phyloP scores from a whole-genome alignment of 805 yeast species.

The Pichia nakasei region DNA sequence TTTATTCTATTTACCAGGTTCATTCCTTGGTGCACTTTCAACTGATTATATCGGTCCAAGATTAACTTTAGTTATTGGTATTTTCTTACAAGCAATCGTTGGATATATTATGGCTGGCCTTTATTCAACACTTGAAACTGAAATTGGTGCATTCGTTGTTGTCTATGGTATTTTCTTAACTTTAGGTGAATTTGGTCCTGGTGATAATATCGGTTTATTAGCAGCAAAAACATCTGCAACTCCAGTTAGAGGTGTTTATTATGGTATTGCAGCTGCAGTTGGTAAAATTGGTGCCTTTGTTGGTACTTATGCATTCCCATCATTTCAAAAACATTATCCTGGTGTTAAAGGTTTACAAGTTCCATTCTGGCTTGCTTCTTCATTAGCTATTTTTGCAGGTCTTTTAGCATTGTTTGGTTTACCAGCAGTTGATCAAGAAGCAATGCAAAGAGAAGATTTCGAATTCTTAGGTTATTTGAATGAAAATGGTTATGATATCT shows the following conservation, averaged over 20 bases:
- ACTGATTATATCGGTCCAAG: slow-evolving; percentile 94
- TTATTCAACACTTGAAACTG: slow-evolving; percentile 43
- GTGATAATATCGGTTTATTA: slow-evolving; percentile 82
- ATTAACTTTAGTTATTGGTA: slow-evolving; percentile 62
- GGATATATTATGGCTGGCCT: slow-evolving; percentile 81
- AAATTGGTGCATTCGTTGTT: slow-evolving; percentile 73
- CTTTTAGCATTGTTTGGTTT: slow-evolving; percentile 57
- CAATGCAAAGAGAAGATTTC: slow-evolving; percentile 70
- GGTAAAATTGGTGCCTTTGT: slow-evolving; percentile 92
- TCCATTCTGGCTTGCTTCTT: slow-evolving; percentile 76
- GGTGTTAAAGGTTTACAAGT: slow-evolving; percentile 60
- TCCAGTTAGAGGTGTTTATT: slow-evolving; percentile 83
- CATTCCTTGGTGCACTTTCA: slow-evolving; percentile 73
- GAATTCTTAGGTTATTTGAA: slow-evolving; percentile 59
- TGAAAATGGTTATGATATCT: slow-evolving; percentile 61
- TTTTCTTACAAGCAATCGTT: slow-evolving; percentile 60
- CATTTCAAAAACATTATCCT: slow-evolving; percentile 52
- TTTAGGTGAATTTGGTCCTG: slow-evolving; percentile 91
- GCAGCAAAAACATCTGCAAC: slow-evolving; percentile 84
- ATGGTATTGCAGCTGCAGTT: slow-evolving; percentile 83
- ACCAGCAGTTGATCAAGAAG: slow-evolving; percentile 79
- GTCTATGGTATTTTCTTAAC: slow-evolving; percentile 83
- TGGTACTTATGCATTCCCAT: slow-evolving; percentile 85
- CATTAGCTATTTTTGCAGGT: slow-evolving; percentile 68
- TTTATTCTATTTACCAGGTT: slow-evolving; percentile 84